Base-by-base conservation (phyloP, 2,329 filamentous ascomycete genomes). In the Penicillium oxalicum region DNA sequence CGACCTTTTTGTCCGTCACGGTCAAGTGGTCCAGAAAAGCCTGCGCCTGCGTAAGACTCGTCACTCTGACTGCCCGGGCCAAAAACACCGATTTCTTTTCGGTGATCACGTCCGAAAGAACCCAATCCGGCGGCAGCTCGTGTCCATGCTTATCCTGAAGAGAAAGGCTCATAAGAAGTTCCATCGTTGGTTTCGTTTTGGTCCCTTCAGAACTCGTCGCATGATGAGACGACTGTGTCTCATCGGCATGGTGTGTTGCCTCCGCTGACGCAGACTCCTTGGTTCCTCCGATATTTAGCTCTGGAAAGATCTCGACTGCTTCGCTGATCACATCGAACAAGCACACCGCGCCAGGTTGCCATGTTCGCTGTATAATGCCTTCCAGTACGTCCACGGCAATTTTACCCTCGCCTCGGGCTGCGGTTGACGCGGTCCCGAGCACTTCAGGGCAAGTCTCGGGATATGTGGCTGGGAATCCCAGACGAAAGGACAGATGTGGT, bases 21-120 rank as follows among this genome's bases (percentile, higher is more conserved):
- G 96, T 77, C 1, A 98, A 77, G 66, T 94, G 84, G 38, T 81
- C 76, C 1, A 97, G 71, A 61, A 81, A 91, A 2, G 73, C 69
- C 49, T 82, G 80, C 2, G 91, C 91, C 67, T 93, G 80, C 0
- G 77, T 73, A 0, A 87, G 80, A 4, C 84, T 87, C 0, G 77
- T 73, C 1, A 95, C 88, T 2, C 70, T 71, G 0, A 87, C 86
- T 33, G 81, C 84, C 33, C 90, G 84, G 1, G 87, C 93, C 39
- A 97, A 61, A 65, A 98, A 98, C 1, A 88, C 83, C 0, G 90
- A 96, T 64, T 89, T 95, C 65, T 88, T 85, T 68, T 95, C 91
- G 0, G 82, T 78, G 5, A 93, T 71, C 0, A 83, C 77, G 4
- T 87, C 82, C 0, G 89, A 94, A 0, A 91, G 56, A 0, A 77